Conservation (phyloP, 331 rosid genomes). For the Rosa hybrid region DNA sequence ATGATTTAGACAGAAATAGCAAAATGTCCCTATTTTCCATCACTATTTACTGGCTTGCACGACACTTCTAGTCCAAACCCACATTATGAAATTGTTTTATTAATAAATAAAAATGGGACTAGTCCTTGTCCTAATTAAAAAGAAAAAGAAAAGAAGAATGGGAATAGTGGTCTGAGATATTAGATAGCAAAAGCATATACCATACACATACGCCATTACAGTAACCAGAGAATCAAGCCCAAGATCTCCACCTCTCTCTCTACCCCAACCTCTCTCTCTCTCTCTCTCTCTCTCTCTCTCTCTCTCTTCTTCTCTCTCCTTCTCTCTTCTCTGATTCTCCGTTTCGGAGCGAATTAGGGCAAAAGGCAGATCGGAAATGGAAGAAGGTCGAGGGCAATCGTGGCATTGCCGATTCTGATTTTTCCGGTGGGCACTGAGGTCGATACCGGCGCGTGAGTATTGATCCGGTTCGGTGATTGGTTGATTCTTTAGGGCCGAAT, state of each 20-base stretch:
- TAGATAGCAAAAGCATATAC: background rate
- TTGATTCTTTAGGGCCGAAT: slow-evolving; percentile 22
- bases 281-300: background rate
- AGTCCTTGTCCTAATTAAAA: background rate
- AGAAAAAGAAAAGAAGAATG: too few relatives aligned
- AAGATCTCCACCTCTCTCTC: background rate
- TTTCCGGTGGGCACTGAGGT: slow-evolving; percentile 14
- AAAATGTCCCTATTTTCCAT: background rate
- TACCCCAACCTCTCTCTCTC: background rate
- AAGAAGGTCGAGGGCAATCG: background rate
- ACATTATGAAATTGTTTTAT: too few relatives aligned
- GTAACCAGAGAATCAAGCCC: background rate
- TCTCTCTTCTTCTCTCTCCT: background rate
- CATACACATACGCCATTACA: background rate
- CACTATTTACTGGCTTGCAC: background rate
- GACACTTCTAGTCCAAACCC: background rate
- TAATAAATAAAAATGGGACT: too few relatives aligned
- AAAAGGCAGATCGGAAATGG: slow-evolving; percentile 25
- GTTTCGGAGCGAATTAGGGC: slow-evolving; percentile 20
- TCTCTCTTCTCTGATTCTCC: background rate
- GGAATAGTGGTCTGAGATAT: background rate
- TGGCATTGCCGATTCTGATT: slow-evolving; percentile 15
- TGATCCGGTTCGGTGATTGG: background rate
- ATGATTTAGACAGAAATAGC: background rate
- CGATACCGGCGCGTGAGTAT: background rate